Evolutionary conservation across 2,329 filamentous ascomycete genomes (phyloP).

Genomic region (Colletotrichum somersetense): DNA sequence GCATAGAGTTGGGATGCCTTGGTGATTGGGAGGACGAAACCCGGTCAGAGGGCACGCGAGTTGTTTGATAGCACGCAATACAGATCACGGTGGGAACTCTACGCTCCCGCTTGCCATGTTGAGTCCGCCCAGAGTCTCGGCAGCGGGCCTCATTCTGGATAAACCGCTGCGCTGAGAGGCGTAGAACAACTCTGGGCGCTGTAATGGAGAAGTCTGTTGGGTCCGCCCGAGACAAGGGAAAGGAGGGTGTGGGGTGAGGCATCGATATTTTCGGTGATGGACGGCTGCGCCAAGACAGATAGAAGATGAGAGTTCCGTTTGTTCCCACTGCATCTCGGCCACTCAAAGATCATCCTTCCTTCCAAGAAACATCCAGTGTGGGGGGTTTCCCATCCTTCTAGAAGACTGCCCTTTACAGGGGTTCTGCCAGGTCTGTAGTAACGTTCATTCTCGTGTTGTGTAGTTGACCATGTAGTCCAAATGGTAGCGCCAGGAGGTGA

Average conservation of each 20-base stretch:
- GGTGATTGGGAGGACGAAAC: slow-evolving; percentile 19
- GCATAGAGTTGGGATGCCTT: slow-evolving; percentile 25
- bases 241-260: slow-evolving; percentile 16
- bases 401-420: slow-evolving; percentile 28
- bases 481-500: neutral
- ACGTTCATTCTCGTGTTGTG: neutral
- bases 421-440: slow-evolving; percentile 27
- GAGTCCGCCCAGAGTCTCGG: slow-evolving; percentile 36
- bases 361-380: slow-evolving; percentile 28
- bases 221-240: slow-evolving; percentile 27
- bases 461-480: neutral
- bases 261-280: slow-evolving; percentile 32
- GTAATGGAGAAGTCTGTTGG: slow-evolving; percentile 22
- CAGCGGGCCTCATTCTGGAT: slow-evolving; percentile 40
- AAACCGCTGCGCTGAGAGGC: slow-evolving; percentile 7
- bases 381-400: slow-evolving; percentile 36
- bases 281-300: slow-evolving; percentile 27
- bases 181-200: slow-evolving; percentile 22
- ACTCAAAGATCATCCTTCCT: slow-evolving; percentile 9
- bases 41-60: slow-evolving; percentile 32
- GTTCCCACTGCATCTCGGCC: slow-evolving; percentile 25
- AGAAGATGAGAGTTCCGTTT: slow-evolving; percentile 25
- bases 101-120: slow-evolving; percentile 37
- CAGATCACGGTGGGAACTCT: slow-evolving; percentile 28
- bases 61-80: slow-evolving; percentile 35